Evolutionary conservation across 106 monocot genomes (phyloP), one percentile per base, ranked within the genome.

Genomic region (Allium fistulosum): DNA sequence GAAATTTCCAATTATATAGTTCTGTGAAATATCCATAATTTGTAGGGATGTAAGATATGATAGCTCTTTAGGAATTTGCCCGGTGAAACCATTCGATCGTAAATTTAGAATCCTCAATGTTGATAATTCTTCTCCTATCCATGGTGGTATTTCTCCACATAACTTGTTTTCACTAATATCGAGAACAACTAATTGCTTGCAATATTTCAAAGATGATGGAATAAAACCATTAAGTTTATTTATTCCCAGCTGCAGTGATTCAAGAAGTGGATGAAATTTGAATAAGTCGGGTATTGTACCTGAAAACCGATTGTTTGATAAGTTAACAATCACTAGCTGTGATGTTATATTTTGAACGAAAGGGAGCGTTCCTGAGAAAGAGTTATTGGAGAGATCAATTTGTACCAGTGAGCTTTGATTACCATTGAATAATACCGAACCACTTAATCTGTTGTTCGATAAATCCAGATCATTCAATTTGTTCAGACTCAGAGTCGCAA

Each of bases 101-200:
- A 69, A 45, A 55, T 27, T 18, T 10, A 69, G 53, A 47, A 17
- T 47, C 16, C 9, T 11, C 55, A 69, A 58, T 10, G 53, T 12
- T n/a, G 26, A 27, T 9, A 72, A 49, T 8, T 56, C 57, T 7
- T 37, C 28, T 9, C 62, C 62, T 62, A 62, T 62, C 62, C 62
- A 26, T 45, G 22, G 8, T 13, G 69, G 69, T 47, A 69, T 69
- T 4, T 46, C 15, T 4, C 46, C 69, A 8, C 9, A 53, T 10
- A 69, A 47, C 28, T 16, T 59, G 58, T 69, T 69, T 46, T 69
- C 46, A 58, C 69, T 53, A 8, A 69, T 46, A 58, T 69, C 69
- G 15, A 69, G 69, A 46, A 47, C 26, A 8, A 58, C 57, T 48
- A 69, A 17, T 2, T 58, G 13, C 15, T 13, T 26, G 69, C 57